These are phyloP conservation scores for Cystobasidium tubakii DNA, from an alignment of 768 basidiomycete genomes.

Conservation along the genomic window DNA sequence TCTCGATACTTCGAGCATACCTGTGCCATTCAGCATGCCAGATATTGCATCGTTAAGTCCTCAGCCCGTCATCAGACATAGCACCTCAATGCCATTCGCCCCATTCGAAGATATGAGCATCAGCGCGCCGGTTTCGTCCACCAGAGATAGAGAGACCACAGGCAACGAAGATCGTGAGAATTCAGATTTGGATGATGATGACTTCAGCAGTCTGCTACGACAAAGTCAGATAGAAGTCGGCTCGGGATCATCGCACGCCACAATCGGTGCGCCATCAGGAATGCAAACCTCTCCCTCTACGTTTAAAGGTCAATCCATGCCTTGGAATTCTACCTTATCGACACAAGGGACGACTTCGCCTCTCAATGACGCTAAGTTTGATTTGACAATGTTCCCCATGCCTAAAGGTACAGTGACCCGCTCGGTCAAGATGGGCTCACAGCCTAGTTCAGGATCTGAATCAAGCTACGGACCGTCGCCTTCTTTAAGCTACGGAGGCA, in stretches of 20 bases:
- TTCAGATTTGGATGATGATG: not conserved
- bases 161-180: not conserved
- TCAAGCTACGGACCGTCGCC: slow-evolving; percentile 15
- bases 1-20: not conserved
- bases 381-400: slow-evolving; percentile 17
- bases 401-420: not conserved
- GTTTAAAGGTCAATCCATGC: not conserved
- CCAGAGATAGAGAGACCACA: not conserved
- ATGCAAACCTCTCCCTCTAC: not conserved
- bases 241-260: not conserved
- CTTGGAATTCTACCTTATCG: not conserved
- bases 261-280: not conserved
- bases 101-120: slow-evolving; percentile 1
- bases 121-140: not conserved
- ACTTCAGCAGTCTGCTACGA: slow-evolving; percentile 14
- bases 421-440: slow-evolving; percentile 8
- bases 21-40: not conserved
- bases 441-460: not conserved
- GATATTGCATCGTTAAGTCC: not conserved
- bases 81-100: not conserved
- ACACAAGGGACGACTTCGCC: not conserved
- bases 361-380: not conserved
- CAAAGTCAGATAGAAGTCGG: slow-evolving; percentile 5
- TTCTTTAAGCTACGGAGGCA: slow-evolving; percentile 23
- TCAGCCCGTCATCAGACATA: not conserved